phyloP scores from a whole-genome alignment of 2,329 filamentous ascomycete genomes.

The Hirsutella thompsonii region DNA sequence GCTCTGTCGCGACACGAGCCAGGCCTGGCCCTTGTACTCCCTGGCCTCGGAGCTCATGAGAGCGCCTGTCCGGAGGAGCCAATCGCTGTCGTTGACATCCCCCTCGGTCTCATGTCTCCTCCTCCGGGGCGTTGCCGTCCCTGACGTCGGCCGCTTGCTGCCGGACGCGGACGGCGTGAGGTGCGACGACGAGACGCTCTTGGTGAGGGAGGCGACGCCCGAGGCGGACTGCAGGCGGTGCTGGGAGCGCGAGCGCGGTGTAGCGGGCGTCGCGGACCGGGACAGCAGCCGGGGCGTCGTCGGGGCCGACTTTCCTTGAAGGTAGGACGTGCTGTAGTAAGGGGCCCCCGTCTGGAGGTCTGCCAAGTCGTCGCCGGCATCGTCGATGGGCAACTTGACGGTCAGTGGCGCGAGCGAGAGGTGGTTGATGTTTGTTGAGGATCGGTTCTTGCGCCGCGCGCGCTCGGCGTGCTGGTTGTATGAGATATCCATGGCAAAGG shows the following conservation, averaged over 20 bases:
- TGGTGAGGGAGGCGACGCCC: constrained; percentile 29
- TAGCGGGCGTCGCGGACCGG: constrained; percentile 37
- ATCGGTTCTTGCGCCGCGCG: constrained; percentile 44
- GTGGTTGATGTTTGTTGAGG: constrained; percentile 44
- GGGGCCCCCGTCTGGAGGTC: constrained; percentile 19
- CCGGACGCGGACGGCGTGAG: constrained; percentile 21
- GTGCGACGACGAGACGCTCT: constrained; percentile 52
- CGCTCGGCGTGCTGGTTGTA: constrained; percentile 48
- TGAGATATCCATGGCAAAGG: constrained; percentile 36
- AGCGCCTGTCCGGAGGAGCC: constrained; percentile 51
- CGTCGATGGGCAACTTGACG: constrained; percentile 43
- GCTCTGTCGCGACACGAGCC: constrained; percentile 53
- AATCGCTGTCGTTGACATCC: constrained; percentile 42
- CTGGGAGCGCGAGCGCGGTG: constrained; percentile 32
- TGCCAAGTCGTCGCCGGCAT: constrained; percentile 33
- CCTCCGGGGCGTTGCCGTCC: constrained; percentile 21
- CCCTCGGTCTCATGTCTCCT: constrained; percentile 16
- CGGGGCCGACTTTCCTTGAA: constrained; percentile 49
- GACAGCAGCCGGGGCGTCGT: constrained; percentile 51
- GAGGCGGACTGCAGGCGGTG: constrained; percentile 26
- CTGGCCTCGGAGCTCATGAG: constrained; percentile 48
- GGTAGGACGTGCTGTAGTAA: constrained; percentile 32
- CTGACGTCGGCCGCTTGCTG: constrained; percentile 11
- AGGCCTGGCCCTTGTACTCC: constrained; percentile 56
- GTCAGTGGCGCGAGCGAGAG: constrained; percentile 53